phyloP scores from a whole-genome alignment of 2,329 filamentous ascomycete species.

The Geosmithia flava region DNA sequence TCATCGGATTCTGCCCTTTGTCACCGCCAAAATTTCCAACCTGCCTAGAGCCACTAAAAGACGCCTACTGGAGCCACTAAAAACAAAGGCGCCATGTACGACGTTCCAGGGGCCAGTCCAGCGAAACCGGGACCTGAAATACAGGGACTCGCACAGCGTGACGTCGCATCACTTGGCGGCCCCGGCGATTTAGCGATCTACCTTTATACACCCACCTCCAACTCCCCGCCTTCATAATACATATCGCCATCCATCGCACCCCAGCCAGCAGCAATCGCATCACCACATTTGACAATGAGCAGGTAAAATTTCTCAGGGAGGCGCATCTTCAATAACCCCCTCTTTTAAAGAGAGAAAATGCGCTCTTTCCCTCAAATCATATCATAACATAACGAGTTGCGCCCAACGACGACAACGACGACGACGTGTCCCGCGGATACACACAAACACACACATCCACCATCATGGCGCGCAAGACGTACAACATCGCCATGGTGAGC shows the following conservation, averaged over 20 bases:
- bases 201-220: too few relatives aligned
- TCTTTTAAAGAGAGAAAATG: too few relatives aligned
- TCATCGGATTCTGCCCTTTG: not conserved
- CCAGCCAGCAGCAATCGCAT: not conserved
- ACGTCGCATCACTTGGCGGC: too few relatives aligned
- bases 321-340: not conserved
- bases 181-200: too few relatives aligned
- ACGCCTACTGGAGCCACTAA: too few relatives aligned
- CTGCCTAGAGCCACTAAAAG: not conserved
- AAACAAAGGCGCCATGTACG: too few relatives aligned
- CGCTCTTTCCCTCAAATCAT: too few relatives aligned
- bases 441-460: slow-evolving; percentile 4
- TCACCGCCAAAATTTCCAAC: not conserved
- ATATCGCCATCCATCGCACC: not conserved
- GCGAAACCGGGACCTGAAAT: too few relatives aligned
- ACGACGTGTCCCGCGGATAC: not conserved
- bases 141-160: too few relatives aligned
- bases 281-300: not conserved
- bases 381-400: too few relatives aligned
- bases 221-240: not conserved
- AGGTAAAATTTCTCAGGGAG: not conserved
- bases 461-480: slow-evolving; percentile 42
- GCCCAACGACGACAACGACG: not conserved
- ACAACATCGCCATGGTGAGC: slow-evolving; percentile 83
- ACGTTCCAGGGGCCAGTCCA: too few relatives aligned